Percentiles rank a stretch among this genome's conserved stretches.
phyloP scores from a whole-genome alignment of 805 yeast species.

The Candida argentea region DNA sequence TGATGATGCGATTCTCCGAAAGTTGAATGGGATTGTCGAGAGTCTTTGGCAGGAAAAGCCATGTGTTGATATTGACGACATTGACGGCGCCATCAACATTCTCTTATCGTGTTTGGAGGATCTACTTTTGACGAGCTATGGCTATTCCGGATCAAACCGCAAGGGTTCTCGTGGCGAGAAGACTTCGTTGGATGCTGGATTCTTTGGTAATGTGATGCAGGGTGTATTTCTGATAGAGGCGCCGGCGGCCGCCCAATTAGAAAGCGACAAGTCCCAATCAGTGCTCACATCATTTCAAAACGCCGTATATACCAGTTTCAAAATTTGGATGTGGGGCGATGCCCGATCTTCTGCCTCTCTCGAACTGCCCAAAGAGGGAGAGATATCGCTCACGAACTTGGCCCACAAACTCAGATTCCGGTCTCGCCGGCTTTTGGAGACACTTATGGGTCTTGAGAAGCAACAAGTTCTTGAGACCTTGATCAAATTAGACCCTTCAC shows the following conservation, averaged over 20 bases:
- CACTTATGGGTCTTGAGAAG: conserved; percentile 57
- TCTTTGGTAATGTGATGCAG: conserved; percentile 59
- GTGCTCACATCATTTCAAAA: conserved; percentile 56
- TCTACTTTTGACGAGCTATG: conserved; percentile 48
- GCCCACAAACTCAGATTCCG: conserved; percentile 57
- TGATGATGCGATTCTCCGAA: conserved; percentile 39
- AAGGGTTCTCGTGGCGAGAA: too few relatives aligned
- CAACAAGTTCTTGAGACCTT: conserved; percentile 63
- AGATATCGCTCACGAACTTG: conserved; percentile 26
- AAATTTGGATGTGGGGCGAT: conserved; percentile 69
- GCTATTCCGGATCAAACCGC: conserved; percentile 35
- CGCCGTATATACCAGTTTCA: conserved; percentile 43
- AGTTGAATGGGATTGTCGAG: conserved; percentile 23
- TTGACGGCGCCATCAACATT: conserved; percentile 35
- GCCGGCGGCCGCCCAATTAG: conserved; percentile 40
- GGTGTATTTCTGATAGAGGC: conserved; percentile 73
- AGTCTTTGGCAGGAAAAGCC: conserved; percentile 10
- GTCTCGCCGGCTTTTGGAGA: conserved; percentile 55
- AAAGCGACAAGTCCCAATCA: conserved; percentile 43
- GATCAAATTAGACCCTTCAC: conserved; percentile 25
- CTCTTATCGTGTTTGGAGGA: conserved; percentile 58
- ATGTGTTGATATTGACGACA: conserved; percentile 13
- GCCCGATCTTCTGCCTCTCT: conserved; percentile 9
- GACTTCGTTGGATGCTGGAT: conserved; percentile 45
- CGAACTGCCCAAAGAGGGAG: conserved; percentile 6